Evolutionary conservation across 176 grass and related monocot genomes (phyloP), one percentile per base, ranked within the genome.

Genomic region (Oryza rufipogon): DNA sequence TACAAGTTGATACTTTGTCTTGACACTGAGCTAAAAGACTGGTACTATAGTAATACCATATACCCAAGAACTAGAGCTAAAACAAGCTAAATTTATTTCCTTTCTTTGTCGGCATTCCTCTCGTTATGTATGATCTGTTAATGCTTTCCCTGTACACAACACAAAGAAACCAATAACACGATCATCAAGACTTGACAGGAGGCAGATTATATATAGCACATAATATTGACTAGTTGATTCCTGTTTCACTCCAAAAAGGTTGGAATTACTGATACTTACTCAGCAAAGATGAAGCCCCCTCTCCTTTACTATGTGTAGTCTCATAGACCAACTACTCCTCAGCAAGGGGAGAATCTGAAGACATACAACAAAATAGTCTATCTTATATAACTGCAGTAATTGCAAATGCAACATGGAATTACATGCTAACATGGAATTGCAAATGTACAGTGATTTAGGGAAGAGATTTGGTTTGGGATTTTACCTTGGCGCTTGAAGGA

Each of bases 401-500:
- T 54, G 32, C 15, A 68, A 30, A 64, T 48, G 46, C 7, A 48
- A 39, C 9, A 75, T 68, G 14, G 6, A 48, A 63, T 17, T 19
- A 8, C 28, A 28, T 28, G 28, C 28, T 28, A 28, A 28, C 28
- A 28, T 28, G 28, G 28, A 75, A 76, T 9, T 54, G 32, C 15
- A 68, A 30, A 64, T 48, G 46, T 19, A 8, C 17, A 70, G 11
- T 48, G 3, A 48, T 48, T 3, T 48, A 20, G 17, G 20, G 15
- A 56, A 64, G 23, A n/a, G 36, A 11, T 41, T 15, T 2, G 38
- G 1, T 87, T 39, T 46, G 9, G 61, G 80, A 12, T 7, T 88
- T 73, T 87, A 97, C 94, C 94, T 94, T 44, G 94, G 95, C 86
- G 91, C 85, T 83, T 94, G 84, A 79, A 93, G 95, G 87, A 95